Evolutionary conservation across 495 filamentous ascomycete genomes (phyloP).

Genomic region (Lichina pygmaea): DNA sequence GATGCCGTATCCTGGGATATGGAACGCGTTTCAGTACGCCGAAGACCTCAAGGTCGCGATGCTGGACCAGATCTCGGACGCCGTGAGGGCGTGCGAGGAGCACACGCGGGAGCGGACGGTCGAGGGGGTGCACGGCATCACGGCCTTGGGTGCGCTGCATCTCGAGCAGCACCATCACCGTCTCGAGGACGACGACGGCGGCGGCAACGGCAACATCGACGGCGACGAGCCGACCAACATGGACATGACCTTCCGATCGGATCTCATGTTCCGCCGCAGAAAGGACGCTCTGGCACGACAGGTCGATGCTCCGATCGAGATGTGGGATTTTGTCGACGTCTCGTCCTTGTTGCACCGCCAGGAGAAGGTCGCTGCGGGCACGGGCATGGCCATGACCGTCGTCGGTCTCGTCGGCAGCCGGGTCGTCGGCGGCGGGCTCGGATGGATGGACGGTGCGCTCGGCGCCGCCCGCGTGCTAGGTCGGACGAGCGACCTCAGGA

Average conservation of each 20-base stretch:
- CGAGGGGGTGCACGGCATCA: constrained; percentile 62
- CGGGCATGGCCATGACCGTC: constrained; percentile 78
- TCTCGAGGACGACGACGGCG: no score
- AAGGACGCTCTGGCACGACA: constrained; percentile 56
- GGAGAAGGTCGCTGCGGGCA: constrained; percentile 66
- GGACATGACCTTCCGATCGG: constrained; percentile 39
- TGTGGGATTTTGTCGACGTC: constrained; percentile 85
- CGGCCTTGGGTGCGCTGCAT: constrained; percentile 65
- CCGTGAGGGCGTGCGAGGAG: constrained; percentile 58
- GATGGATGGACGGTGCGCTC: constrained; percentile 71
- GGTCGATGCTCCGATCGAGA: constrained; percentile 62
- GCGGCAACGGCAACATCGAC: no score
- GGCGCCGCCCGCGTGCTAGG: constrained; percentile 58
- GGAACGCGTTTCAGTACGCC: constrained; percentile 70
- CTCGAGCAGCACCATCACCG: constrained; percentile 12
- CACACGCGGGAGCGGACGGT: constrained; percentile 56
- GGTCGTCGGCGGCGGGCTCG: constrained; percentile 46
- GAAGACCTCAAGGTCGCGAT: constrained; percentile 83
- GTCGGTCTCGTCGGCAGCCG: constrained; percentile 64
- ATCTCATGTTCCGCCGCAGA: constrained; percentile 75
- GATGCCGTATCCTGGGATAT: constrained; percentile 64
- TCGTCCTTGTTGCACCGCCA: constrained; percentile 59
- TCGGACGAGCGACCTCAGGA: constrained; percentile 45
- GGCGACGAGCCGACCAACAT: constrained; percentile 63
- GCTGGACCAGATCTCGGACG: constrained; percentile 56